These are phyloP conservation scores for Debaryomyces tyrocola DNA, from an alignment of 805 yeast genomes.

Conservation along the genomic window DNA sequence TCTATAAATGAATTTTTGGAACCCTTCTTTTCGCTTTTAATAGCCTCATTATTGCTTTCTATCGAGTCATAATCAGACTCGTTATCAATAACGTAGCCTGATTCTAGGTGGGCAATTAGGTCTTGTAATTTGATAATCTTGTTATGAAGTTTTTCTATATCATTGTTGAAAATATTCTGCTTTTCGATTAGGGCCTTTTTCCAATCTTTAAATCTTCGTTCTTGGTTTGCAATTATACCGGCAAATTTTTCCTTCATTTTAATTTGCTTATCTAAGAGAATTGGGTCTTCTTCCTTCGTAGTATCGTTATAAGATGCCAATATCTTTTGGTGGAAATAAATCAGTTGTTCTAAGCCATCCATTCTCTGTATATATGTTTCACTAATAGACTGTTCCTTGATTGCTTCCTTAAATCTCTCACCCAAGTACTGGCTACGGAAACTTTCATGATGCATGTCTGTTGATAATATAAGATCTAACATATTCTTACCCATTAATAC, in stretches of 20 bases:
- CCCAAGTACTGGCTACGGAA: slow-evolving; percentile 61
- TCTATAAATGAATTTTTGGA: too few species aligned
- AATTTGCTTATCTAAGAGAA: slow-evolving; percentile 44
- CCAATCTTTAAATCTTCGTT: slow-evolving; percentile 62
- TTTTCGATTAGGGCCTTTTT: slow-evolving; percentile 52
- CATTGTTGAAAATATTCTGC: slow-evolving; percentile 57
- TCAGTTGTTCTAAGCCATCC: slow-evolving; percentile 36
- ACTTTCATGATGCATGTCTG: slow-evolving; percentile 74
- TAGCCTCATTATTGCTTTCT: background rate
- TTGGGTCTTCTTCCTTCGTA: slow-evolving; percentile 45
- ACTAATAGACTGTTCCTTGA: slow-evolving; percentile 17
- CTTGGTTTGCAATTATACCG: slow-evolving; percentile 48
- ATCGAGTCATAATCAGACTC: slow-evolving; percentile 1
- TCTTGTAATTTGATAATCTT: slow-evolving; percentile 37
- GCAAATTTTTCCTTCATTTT: slow-evolving; percentile 44
- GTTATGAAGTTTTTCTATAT: slow-evolving; percentile 45
- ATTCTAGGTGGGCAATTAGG: slow-evolving; percentile 11
- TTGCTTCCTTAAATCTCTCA: slow-evolving; percentile 37
- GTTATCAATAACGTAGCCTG: slow-evolving; percentile 1
- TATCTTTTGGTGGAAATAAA: slow-evolving; percentile 36
- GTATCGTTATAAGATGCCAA: slow-evolving; percentile 37
- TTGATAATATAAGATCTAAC: slow-evolving; percentile 74
- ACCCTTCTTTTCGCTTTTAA: too few species aligned
- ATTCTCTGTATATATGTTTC: background rate
- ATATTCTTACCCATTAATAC: slow-evolving; percentile 67